A percentile compares a stretch with the other conserved stretches of the same genome.
These are phyloP conservation scores for Stephania japonica DNA, from an alignment of 164 flowering plant genomes.

Conservation along the genomic window DNA sequence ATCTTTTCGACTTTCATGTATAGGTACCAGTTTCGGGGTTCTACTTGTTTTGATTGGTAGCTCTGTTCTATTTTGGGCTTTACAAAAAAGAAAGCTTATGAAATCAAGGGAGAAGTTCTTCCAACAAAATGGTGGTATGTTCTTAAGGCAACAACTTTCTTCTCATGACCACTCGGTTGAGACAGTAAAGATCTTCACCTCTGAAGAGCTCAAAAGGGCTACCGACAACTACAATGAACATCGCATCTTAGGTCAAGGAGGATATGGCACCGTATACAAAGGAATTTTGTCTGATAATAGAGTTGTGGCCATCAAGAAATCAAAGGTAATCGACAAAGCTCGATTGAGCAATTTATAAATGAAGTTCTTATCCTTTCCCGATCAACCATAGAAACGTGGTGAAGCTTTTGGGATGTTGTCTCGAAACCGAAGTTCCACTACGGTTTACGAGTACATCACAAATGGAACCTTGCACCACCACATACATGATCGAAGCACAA, in stretches of 20 bases:
- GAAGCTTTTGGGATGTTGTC: constrained; percentile 5
- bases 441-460: not conserved
- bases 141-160: not conserved
- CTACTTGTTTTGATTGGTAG: not conserved
- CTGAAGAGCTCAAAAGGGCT: not conserved
- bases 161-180: not conserved
- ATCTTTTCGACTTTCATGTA: not conserved
- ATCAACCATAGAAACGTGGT: constrained; percentile 6
- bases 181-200: not conserved
- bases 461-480: not conserved
- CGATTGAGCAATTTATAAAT: constrained; percentile 3
- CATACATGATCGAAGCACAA: not conserved
- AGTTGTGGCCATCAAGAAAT: constrained; percentile 3
- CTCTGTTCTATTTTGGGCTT: not conserved
- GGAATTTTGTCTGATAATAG: not conserved
- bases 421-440: constrained; percentile 4
- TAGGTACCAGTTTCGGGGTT: not conserved
- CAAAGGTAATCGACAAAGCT: constrained; percentile 1
- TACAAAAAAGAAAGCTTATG: constrained; percentile 1
- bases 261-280: not conserved
- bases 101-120: constrained; percentile 2
- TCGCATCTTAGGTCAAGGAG: not conserved
- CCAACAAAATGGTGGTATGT: constrained; percentile 6
- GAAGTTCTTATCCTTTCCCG: constrained; percentile 2
- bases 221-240: not conserved